phyloP scores from a whole-genome alignment of 371 early-diverging fungal genomes.

The Mucor sp. region DNA sequence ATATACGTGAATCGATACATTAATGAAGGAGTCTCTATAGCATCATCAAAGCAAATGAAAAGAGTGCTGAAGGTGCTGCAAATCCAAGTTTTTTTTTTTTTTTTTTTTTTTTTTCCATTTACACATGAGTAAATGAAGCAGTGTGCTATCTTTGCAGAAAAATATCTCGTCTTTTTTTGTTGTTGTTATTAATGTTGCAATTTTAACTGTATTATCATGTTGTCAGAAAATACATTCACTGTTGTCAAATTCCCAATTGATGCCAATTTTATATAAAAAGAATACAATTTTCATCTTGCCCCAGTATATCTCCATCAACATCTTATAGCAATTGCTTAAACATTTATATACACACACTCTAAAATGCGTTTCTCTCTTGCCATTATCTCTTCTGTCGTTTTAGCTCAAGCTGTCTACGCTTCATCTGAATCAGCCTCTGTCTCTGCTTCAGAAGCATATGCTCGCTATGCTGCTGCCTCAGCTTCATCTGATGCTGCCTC shows the following conservation, averaged over 20 bases:
- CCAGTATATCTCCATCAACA: background rate
- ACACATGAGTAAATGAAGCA: background rate
- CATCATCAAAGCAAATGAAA: background rate
- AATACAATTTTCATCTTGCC: background rate
- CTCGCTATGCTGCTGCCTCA: conserved; percentile 1
- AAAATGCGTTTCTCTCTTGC: conserved; percentile 27
- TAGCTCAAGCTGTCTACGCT: conserved; percentile 22
- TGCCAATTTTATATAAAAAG: background rate
- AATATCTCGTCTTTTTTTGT: background rate
- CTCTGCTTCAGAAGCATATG: conserved; percentile 3
- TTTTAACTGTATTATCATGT: background rate
- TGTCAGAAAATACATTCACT: background rate
- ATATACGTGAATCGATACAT: background rate
- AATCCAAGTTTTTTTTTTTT: background rate
- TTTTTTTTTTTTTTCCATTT: background rate
- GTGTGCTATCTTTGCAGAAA: background rate
- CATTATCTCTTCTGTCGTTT: conserved; percentile 20
- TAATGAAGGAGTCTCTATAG: background rate
- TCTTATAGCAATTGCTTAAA: background rate
- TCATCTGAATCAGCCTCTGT: background rate
- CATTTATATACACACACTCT: background rate
- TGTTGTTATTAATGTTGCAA: conserved; percentile 7
- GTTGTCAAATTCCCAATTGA: conserved; percentile 12
- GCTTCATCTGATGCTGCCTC: background rate
- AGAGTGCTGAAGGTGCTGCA: background rate